phyloP scores from a whole-genome alignment of 1,284 basidiomycete species.

The Apiotrichum mycotoxinovorans region DNA sequence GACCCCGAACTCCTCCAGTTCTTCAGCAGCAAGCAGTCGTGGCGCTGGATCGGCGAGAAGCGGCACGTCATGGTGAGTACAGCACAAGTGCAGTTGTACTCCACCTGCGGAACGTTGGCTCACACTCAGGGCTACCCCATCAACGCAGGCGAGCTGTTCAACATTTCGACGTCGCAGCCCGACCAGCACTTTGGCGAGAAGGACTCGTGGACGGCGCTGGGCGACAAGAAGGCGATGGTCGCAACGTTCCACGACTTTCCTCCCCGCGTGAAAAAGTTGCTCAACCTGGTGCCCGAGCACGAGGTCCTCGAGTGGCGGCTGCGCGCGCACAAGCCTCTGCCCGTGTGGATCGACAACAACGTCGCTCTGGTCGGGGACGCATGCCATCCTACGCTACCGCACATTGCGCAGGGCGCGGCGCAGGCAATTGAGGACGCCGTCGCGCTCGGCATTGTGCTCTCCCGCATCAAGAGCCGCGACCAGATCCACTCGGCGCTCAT shows the following conservation, averaged over 20 bases:
- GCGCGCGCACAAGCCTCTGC: conserved; percentile 40
- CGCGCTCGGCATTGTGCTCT: conserved; percentile 40
- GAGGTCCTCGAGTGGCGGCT: conserved; percentile 48
- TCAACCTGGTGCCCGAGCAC: conserved; percentile 38
- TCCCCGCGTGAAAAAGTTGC: conserved; percentile 40
- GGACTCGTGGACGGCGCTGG: conserved; percentile 44
- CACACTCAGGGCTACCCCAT: conserved; percentile 43
- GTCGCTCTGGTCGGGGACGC: conserved; percentile 35
- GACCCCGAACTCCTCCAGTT: conserved; percentile 44
- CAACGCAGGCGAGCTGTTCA: conserved; percentile 39
- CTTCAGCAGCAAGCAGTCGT: conserved; percentile 35
- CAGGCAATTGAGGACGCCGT: conserved; percentile 49
- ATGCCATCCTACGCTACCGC: conserved; percentile 42
- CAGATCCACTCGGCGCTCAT: conserved; percentile 40
- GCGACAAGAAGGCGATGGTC: conserved; percentile 42
- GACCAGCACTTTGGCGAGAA: conserved; percentile 39
- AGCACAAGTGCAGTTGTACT: no score
- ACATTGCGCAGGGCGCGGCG: conserved; percentile 45
- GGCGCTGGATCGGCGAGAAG: conserved; percentile 47
- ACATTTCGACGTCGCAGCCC: conserved; percentile 47
- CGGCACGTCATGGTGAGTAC: conserved; percentile 44
- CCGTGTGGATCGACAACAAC: conserved; percentile 40
- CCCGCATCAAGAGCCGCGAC: conserved; percentile 35
- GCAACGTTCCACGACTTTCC: conserved; percentile 41
- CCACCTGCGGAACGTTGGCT: not conserved